Evolutionary conservation across 495 filamentous ascomycete genomes (phyloP).

Genomic region (Penicillium riverlandense): DNA sequence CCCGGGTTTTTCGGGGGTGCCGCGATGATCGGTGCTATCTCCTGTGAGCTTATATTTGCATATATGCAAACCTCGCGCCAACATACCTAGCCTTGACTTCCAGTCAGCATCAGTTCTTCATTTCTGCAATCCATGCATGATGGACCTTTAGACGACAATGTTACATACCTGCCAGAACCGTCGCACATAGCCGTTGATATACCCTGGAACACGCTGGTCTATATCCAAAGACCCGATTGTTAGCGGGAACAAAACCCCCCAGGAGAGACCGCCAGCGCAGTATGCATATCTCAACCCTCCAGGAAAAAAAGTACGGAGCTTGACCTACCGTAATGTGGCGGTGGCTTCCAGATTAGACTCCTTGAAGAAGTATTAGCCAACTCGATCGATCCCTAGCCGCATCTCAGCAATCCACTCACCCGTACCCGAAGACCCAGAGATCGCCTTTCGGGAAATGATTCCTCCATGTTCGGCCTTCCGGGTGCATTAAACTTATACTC

Average conservation of each 20-base stretch:
- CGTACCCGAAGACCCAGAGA: constrained; percentile 90
- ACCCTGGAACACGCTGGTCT: constrained; percentile 85
- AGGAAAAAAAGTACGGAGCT: too few species aligned
- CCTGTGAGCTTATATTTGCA: neutral
- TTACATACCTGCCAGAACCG: constrained; percentile 83
- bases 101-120: neutral
- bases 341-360: constrained; percentile 97
- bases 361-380: constrained; percentile 42
- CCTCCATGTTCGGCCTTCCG: constrained; percentile 34
- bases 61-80: neutral
- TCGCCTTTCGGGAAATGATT: constrained; percentile 45
- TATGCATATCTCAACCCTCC: too few species aligned
- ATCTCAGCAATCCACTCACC: constrained; percentile 43
- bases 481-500: constrained; percentile 14
- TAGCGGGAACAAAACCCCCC: too few species aligned
- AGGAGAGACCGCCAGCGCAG: too few species aligned
- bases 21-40: constrained; percentile 82
- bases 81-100: constrained; percentile 27
- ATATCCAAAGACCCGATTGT: constrained; percentile 1
- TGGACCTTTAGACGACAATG: too few species aligned
- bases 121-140: too few species aligned
- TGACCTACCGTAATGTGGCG: constrained; percentile 80
- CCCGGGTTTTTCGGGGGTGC: constrained; percentile 78
- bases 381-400: neutral
- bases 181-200: constrained; percentile 88